A percentile compares a stretch with the other conserved stretches of the same genome.
phyloP scores from a whole-genome alignment of 2,329 filamentous ascomycete species.

The Trichoderma hamatum region DNA sequence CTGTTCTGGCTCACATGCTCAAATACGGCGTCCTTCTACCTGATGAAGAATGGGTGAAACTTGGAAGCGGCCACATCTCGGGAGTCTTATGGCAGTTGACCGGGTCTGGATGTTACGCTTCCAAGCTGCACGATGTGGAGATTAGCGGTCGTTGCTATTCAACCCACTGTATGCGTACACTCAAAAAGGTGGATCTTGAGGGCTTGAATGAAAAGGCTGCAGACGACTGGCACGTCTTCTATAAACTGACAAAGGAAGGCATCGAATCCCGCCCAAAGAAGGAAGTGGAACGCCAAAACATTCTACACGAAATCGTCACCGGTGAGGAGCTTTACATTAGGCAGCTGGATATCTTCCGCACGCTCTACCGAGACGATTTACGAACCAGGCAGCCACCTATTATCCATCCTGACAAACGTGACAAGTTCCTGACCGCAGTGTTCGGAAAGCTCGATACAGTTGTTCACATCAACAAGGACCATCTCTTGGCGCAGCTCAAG shows the following conservation, averaged over 20 bases:
- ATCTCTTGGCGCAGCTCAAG: conserved; percentile 89
- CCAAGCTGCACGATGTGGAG: conserved; percentile 74
- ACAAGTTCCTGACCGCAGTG: conserved; percentile 79
- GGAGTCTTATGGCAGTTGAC: conserved; percentile 94
- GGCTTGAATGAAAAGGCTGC: conserved; percentile 68
- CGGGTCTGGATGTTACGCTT: conserved; percentile 86
- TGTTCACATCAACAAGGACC: conserved; percentile 88
- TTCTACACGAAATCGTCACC: conserved; percentile 91
- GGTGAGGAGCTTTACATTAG: conserved; percentile 91
- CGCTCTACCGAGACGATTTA: conserved; percentile 84
- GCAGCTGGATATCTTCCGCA: conserved; percentile 81
- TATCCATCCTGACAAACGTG: conserved; percentile 74
- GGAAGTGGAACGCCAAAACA: conserved; percentile 90
- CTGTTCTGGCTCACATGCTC: conserved; percentile 80
- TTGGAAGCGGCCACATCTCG: conserved; percentile 76
- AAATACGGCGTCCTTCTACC: conserved; percentile 74
- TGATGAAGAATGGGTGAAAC: conserved; percentile 98
- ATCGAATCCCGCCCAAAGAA: conserved; percentile 75
- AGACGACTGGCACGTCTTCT: conserved; percentile 89
- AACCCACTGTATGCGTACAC: conserved; percentile 86
- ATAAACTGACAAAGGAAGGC: conserved; percentile 77
- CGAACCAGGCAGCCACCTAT: conserved; percentile 74
- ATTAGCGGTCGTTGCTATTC: conserved; percentile 84
- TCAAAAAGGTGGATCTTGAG: conserved; percentile 91
- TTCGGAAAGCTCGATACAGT: conserved; percentile 92